phyloP scores from a whole-genome alignment of 2,329 filamentous ascomycete species.

The Stylonectria norvegica region DNA sequence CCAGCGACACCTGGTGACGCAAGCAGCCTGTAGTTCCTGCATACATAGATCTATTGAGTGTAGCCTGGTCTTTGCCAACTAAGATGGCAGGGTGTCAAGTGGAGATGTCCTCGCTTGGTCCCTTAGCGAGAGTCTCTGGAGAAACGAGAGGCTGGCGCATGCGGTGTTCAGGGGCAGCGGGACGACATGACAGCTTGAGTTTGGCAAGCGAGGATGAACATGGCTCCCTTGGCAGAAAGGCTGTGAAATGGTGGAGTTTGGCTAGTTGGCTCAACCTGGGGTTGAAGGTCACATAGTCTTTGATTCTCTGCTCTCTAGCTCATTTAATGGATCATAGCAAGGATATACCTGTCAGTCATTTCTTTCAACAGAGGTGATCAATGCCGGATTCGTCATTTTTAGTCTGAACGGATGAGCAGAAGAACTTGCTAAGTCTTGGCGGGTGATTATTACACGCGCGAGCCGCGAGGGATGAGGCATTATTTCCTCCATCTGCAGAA shows the following conservation, averaged over 20 bases:
- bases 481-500: no score
- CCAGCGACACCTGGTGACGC: background rate
- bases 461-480: no score
- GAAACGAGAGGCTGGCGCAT: background rate
- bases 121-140: background rate
- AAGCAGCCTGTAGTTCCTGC: background rate
- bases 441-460: background rate
- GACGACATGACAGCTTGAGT: no score
- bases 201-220: no score
- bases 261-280: background rate
- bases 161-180: background rate
- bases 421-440: background rate
- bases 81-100: background rate
- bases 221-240: background rate
- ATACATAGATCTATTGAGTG: background rate
- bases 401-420: background rate
- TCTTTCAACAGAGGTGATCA: background rate
- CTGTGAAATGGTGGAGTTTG: background rate
- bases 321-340: background rate
- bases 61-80: background rate
- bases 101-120: background rate
- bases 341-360: background rate
- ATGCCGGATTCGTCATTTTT: background rate
- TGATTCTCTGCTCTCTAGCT: no score
- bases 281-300: background rate